Base-by-base conservation (phyloP, 352 stramenopile species). In the Pythium insidiosum region DNA sequence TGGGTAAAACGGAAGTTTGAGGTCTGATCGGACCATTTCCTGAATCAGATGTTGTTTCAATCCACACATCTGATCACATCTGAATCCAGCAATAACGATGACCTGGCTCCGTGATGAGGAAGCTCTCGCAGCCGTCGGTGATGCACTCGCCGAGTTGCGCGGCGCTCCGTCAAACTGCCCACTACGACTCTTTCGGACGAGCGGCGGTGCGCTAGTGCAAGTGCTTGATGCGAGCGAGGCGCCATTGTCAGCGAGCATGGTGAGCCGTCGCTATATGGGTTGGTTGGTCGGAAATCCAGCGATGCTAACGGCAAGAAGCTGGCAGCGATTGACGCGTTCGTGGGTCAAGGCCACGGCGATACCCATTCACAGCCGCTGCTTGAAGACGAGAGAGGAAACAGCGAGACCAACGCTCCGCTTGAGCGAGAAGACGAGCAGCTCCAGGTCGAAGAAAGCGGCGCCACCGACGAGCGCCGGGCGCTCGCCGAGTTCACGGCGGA, bases 201-300 rank as follows among this genome's bases (percentile, higher is more conserved):
- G 43, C 18, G 33, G 43, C 4, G 72, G 75, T 16, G 63, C 66
- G 35, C 75, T 88, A 23, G 59, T 88, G 35, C 68, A 70, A 15
- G 70, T 88, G 12, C 45, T 88, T 43, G 75, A 88, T 44, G 39
- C 46, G 22, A 57, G 76, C 46, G 61, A 68, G 35, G 66, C 73
- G 43, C 69, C 72, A 15, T 58, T 88, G 5, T 81, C 75, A 21
- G 62, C 61, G 5, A 35, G 39, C 40, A 78, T 73, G 68, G 74
- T 84, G 60, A 6, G 60, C 53, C 20, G 7, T 12, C 4, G 15
- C n/a, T 4, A 26, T 19, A 21, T 5, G 20, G 24, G 30, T 50
- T 40, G 37, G 20, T 6, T 20, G 18, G 35, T 2, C 53, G 23
- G 6, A 23, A 38, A 38, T 16, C 29, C n/a, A 47, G 5, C n/a